A percentile compares a stretch with the other conserved stretches of the same genome.
Evolutionary conservation across 2,329 filamentous ascomycete genomes (phyloP).

Genomic region (Neonectria faginata): DNA sequence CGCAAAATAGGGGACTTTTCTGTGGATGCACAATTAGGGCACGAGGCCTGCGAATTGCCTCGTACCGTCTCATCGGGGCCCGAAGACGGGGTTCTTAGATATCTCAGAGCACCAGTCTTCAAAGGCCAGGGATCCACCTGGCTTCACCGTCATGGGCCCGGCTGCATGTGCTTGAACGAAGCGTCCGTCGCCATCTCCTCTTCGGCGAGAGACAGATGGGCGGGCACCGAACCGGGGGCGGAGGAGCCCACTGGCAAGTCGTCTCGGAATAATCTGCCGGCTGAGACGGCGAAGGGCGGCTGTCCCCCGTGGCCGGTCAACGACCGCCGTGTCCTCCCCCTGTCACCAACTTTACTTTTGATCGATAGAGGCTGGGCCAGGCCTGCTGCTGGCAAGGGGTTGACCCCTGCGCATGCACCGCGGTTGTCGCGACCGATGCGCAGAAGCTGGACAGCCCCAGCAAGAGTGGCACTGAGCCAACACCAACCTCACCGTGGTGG

Average conservation of each 20-base stretch:
- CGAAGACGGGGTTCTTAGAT: constrained; percentile 36
- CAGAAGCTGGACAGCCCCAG: not conserved
- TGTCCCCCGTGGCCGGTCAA: constrained; percentile 30
- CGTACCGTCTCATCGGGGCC: constrained; percentile 44
- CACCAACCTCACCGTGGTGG: not conserved
- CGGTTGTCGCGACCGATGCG: constrained; percentile 15
- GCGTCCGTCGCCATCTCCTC: constrained; percentile 42
- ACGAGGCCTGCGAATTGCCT: constrained; percentile 43
- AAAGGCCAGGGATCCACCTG: constrained; percentile 43
- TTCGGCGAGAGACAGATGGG: constrained; percentile 33
- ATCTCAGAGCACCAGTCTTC: constrained; percentile 35
- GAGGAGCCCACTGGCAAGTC: constrained; percentile 26
- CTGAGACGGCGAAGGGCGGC: constrained; percentile 23
- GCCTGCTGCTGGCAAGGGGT: constrained; percentile 26
- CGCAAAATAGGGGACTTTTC: constrained; percentile 25
- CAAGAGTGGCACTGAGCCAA: not conserved
- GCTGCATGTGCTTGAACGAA: constrained; percentile 40
- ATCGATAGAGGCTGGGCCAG: constrained; percentile 37
- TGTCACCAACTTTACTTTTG: constrained; percentile 40
- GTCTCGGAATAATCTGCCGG: constrained; percentile 37
- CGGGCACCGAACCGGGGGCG: constrained; percentile 34
- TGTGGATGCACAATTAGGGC: constrained; percentile 48
- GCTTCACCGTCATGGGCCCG: constrained; percentile 44
- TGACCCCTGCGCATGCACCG: constrained; percentile 35
- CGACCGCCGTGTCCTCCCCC: constrained; percentile 29